These are phyloP conservation scores for Aspergillus chevalieri DNA, from an alignment of 2,329 filamentous ascomycete species.

Conservation along the genomic window DNA sequence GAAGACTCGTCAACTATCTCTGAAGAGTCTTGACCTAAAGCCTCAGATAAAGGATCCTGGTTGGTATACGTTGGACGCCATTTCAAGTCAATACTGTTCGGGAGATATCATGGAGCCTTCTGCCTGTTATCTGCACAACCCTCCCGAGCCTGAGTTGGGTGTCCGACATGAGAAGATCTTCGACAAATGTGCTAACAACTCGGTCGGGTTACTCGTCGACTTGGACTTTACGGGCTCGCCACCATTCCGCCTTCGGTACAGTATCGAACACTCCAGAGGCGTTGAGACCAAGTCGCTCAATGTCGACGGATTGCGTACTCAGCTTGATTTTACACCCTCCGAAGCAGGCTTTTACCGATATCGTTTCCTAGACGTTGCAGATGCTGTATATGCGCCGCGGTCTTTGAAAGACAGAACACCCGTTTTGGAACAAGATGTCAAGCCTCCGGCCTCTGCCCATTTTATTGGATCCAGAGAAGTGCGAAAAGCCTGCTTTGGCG, in stretches of 20 bases:
- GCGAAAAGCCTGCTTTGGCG: conserved; percentile 71
- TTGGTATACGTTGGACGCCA: conserved; percentile 75
- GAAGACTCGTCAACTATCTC: conserved; percentile 53
- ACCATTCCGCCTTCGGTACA: conserved; percentile 79
- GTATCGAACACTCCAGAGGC: conserved; percentile 57
- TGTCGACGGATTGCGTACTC: conserved; percentile 68
- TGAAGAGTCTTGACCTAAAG: conserved; percentile 53
- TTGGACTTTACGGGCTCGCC: conserved; percentile 88
- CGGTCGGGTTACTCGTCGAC: conserved; percentile 82
- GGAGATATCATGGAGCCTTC: conserved; percentile 90
- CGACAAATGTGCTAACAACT: conserved; percentile 91
- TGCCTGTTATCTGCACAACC: conserved; percentile 87
- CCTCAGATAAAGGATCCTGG: conserved; percentile 70
- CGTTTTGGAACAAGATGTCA: conserved; percentile 79
- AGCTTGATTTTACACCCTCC: conserved; percentile 75
- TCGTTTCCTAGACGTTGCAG: conserved; percentile 71
- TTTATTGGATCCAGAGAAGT: conserved; percentile 54
- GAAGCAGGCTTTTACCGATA: conserved; percentile 83
- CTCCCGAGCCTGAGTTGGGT: conserved; percentile 73
- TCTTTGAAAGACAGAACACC: conserved; percentile 57
- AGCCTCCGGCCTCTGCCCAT: conserved; percentile 76
- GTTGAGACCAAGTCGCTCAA: conserved; percentile 49
- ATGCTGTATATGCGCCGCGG: conserved; percentile 69
- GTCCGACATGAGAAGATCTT: conserved; percentile 75
- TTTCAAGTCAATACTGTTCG: conserved; percentile 73